These are phyloP conservation scores for Podospora pseudoanserina DNA, from an alignment of 495 filamentous ascomycete species.

Conservation along the genomic window DNA sequence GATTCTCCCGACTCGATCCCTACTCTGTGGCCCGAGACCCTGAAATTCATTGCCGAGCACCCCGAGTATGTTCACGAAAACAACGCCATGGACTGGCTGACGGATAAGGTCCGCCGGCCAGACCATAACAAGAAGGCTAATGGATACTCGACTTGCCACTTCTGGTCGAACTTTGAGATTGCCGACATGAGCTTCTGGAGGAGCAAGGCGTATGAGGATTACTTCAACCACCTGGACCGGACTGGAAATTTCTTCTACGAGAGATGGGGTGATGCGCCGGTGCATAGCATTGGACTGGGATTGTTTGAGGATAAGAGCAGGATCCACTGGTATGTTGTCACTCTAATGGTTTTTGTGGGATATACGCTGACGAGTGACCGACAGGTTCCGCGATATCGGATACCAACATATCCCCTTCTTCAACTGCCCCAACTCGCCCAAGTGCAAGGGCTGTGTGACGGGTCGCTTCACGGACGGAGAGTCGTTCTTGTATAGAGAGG, in stretches of 20 bases:
- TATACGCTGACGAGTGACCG: conserved; percentile 12
- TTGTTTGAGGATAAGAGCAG: conserved; percentile 86
- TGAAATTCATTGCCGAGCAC: conserved; percentile 81
- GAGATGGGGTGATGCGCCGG: conserved; percentile 96
- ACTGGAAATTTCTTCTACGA: conserved; percentile 99
- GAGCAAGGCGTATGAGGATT: conserved; percentile 84
- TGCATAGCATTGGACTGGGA: conserved; percentile 92
- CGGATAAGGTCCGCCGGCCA: conserved; percentile 71
- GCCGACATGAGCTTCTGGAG: conserved; percentile 95
- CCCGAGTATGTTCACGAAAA: conserved; percentile 76
- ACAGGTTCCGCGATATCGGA: conserved; percentile 97
- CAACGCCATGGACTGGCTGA: conserved; percentile 84
- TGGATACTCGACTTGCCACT: conserved; percentile 98
- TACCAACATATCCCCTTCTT: conserved; percentile 98
- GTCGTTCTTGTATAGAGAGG: conserved; percentile 76
- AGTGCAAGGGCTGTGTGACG: conserved; percentile 83
- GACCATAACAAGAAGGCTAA: conserved; percentile 74
- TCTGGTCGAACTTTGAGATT: conserved; percentile 99
- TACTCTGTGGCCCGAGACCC: conserved; percentile 91
- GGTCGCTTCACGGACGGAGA: conserved; percentile 88
- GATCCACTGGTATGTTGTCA: conserved; percentile 78
- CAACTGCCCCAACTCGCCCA: conserved; percentile 95
- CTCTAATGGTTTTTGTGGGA: no score
- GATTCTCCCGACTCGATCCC: conserved; percentile 82
- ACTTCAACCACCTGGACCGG: conserved; percentile 92